Evolutionary conservation across 1,139 yeast genomes (phyloP), one percentile per base, ranked within the genome.

Genomic region (Meyerozyma athensensis): DNA sequence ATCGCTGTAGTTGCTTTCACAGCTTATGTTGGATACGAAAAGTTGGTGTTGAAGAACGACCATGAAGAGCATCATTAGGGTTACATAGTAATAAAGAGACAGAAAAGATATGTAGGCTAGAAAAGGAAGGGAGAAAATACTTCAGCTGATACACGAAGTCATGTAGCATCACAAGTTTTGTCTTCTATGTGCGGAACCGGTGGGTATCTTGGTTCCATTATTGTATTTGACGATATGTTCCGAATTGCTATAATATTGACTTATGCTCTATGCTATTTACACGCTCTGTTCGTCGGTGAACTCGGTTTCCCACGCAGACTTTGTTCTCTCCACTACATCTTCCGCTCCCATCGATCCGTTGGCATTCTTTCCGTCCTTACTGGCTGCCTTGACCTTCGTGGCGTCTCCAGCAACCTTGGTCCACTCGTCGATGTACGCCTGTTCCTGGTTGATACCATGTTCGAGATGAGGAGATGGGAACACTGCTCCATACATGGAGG

Each of bases 401-500:
- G 66, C 66, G 48, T 73, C 76, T 33, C 68, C 58, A n/a, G 95
- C 96, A 42, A 80, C 77, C 40, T 59, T 61, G 46, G 77, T 79
- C 96, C 96, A 90, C 43, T 72, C 68, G 46, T 80, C 83, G 39
- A 90, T 72, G 38, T 74, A 74, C 46, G 68, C 66, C 56, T 84
- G 87, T 65, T 92, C 97, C 49, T 73, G 72, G 42, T 72, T 70
- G 41, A 86, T 61, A 48, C 95, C 95, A 54, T 72, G 68, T 39
- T 82, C 83, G 43, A 86, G 63, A 44, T 79, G 64, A 26, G 85
- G 67, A 34, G 73, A 64, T 35, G 79, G 77, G 58, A 71, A 86
- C 5, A 81, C 76, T 2, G 95, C 83, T 7, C 97, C 97, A 53
- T 69, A 79, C 95, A 90, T 82, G 38, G 69, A 68, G 12, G 90